Evolutionary conservation across 2,329 filamentous ascomycete genomes (phyloP), one percentile per base, ranked within the genome.

Genomic region (Fusarium proliferatum): DNA sequence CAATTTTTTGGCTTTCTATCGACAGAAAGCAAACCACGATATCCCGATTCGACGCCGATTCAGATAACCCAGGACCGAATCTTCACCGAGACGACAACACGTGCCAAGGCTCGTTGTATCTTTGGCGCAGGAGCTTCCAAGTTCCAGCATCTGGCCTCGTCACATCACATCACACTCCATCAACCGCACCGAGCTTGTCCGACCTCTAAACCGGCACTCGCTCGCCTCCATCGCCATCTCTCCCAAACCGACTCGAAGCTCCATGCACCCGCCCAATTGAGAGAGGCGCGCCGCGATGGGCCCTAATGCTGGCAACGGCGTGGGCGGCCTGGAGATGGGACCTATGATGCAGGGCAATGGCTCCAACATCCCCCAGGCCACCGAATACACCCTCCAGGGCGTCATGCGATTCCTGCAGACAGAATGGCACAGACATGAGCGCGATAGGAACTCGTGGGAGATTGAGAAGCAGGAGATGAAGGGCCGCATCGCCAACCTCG

Each of bases 391-490:
- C 11, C 82, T 91, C 42, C 89, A 91, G 82, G 89, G 96, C 80
- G 96, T 99, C 42, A 99, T 99, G 96, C 95, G 96, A 83, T 99
- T 99, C 82, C 90, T 99, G 43, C 96, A 99, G 85, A 96, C 96
- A 53, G 96, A 99, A 89, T 99, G 96, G 96, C 96, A 99, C 84
- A 93, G 94, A 76, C 96, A 99, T 83, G 96, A 99, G 85, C 93
- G 96, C 84, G 96, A 98, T 81, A 91, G 96, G 78, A 99, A 99
- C 84, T 92, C 95, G 42, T 99, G 96, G 96, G 96, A 99, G 84
- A 99, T 99, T 81, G 96, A 99, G 84, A 92, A 95, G 80, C 96
- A 97, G 79, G 96, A 99, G 85, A 98, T 99, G 96, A 97, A 97
- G 86, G 95, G 94, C 76, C 92, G 97, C 80, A 98, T 99, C 85